Percentiles rank a stretch among this genome's conserved stretches.
Evolutionary conservation across 306 rosid genomes (phyloP).

Genomic region (Boehmeria nivea): DNA sequence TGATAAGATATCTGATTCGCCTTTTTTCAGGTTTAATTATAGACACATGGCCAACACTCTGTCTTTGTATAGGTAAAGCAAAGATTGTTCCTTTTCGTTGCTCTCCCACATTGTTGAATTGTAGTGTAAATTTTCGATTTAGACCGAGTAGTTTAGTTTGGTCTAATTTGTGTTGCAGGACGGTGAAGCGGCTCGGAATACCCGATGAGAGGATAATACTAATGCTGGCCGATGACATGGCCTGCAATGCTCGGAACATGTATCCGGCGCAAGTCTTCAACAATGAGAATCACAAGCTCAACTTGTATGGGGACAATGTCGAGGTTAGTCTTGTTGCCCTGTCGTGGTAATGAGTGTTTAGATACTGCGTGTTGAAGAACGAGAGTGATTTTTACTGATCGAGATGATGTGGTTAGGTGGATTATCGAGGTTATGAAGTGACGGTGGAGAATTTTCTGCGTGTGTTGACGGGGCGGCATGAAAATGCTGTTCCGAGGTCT

Average conservation of each 20-base stretch:
- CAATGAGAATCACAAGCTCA: slow-evolving; percentile 88
- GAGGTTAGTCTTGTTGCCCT: slow-evolving; percentile 56
- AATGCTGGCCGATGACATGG: slow-evolving; percentile 98
- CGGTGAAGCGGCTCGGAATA: slow-evolving; percentile 92
- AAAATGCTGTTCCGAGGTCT: slow-evolving; percentile 87
- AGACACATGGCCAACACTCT: slow-evolving; percentile 97
- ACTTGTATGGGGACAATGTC: slow-evolving; percentile 92
- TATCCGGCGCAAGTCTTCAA: slow-evolving; percentile 95
- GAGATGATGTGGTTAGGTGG: slow-evolving; percentile 49
- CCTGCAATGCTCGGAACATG: slow-evolving; percentile 93
- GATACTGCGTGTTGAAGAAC: not conserved
- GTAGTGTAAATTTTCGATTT: not conserved
- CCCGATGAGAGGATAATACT: slow-evolving; percentile 98
- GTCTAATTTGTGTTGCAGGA: slow-evolving; percentile 45
- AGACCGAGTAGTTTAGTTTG: not conserved
- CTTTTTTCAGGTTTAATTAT: slow-evolving; percentile 77
- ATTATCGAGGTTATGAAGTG: slow-evolving; percentile 98
- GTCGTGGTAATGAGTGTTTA: not conserved
- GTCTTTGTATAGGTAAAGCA: slow-evolving; percentile 68
- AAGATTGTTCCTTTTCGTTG: not conserved
- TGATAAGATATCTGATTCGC: slow-evolving; percentile 16
- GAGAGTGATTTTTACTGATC: not conserved
- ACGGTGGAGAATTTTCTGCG: slow-evolving; percentile 78
- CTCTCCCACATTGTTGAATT: not conserved
- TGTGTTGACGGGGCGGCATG: slow-evolving; percentile 88